These are phyloP conservation scores for Cnidoscolus chayamansa DNA, from an alignment of 441 rosid genomes.

Conservation along the genomic window DNA sequence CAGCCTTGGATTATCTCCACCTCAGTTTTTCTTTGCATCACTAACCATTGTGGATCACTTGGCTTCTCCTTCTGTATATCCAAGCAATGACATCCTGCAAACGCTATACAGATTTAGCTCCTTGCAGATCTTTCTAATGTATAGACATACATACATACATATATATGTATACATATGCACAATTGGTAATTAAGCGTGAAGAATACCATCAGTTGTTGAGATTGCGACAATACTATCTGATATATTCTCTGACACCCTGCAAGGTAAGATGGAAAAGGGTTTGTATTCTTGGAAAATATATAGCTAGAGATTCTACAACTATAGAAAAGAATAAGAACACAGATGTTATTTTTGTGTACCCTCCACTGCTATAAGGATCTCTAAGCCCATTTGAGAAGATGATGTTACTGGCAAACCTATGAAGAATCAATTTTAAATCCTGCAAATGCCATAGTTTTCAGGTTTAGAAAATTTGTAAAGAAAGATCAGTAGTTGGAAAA, in stretches of 20 bases:
- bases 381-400: slow-evolving; percentile 69
- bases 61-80: slow-evolving; percentile 14
- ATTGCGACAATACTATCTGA: slow-evolving; percentile 49
- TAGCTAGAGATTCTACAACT: too few species aligned
- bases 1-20: slow-evolving; percentile 19
- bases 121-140: neutral
- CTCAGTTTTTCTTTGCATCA: slow-evolving; percentile 19
- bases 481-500: neutral
- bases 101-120: neutral
- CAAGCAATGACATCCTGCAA: slow-evolving; percentile 23
- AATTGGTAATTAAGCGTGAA: neutral
- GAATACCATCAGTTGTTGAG: slow-evolving; percentile 38
- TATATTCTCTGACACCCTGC: slow-evolving; percentile 54
- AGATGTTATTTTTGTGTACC: slow-evolving; percentile 31
- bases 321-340: too few species aligned
- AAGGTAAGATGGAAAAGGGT: neutral
- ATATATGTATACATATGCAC: too few species aligned
- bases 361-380: slow-evolving; percentile 76
- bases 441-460: neutral
- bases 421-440: slow-evolving; percentile 37
- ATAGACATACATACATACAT: too few species aligned
- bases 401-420: slow-evolving; percentile 64
- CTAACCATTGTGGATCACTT: slow-evolving; percentile 22
- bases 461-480: neutral
- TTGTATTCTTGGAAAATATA: neutral